Base-by-base conservation (phyloP, 768 basidiomycete genomes). In the Imleria badia region DNA sequence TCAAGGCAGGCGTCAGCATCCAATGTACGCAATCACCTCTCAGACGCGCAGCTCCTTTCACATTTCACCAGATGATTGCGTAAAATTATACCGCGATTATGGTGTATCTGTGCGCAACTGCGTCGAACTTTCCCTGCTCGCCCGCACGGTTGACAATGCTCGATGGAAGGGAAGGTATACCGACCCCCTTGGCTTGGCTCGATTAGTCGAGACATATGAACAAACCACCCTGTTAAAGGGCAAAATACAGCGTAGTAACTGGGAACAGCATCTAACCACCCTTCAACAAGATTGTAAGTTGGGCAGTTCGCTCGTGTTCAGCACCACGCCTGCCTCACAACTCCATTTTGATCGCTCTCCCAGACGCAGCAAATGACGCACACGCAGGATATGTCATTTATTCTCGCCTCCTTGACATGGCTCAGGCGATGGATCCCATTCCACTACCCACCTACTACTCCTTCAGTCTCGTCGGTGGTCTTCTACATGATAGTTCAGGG, bases 1-100 rank as follows among this genome's bases (percentile, higher is more conserved):
- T 78, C 55, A 92, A 92, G 69, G 79, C 81, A 9, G 91, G 91
- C 20, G 87, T 90, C 48, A 84, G 77, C 23, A 90, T 91, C n/a
- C 83, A 83, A 72, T 65, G 90, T 86, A 60, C 58, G 76, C 53
- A 19, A 64, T 46, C 17, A 44, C 0, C 9, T 20, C 31, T 31
- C 41, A 22, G 20, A 14, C 7, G 2, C 20, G 17, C 31, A n/a
- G 15, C 30, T 8, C 17, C n/a, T 36, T 35, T 52, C 45, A 41
- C 38, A 42, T 54, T n/a, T 51, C 45, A 26, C 53, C 36, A 91
- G 89, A 76, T 59, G 90, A 92, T 62, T 82, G 79, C 52, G 74
- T 76, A 65, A 92, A 91, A 68, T 62, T 91, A 13, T 83, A 75
- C 67, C 75, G 54, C 64, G 78, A 76, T 47, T 72, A 53, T 62